These are phyloP conservation scores for Letharia lupina DNA, from an alignment of 495 filamentous ascomycete genomes.

Conservation along the genomic window DNA sequence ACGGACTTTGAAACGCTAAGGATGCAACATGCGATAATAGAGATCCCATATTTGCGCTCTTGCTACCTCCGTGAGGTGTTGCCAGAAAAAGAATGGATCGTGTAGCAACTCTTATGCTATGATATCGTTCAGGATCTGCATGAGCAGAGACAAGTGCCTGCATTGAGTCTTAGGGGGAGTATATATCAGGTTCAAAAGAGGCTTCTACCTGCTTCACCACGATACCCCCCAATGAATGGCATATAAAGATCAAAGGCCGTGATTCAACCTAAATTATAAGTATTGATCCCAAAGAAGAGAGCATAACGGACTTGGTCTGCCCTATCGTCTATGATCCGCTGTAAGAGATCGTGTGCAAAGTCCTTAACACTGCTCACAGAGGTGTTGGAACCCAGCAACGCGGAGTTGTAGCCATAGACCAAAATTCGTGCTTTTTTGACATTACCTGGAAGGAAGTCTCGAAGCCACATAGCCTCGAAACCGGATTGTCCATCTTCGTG, in stretches of 20 bases:
- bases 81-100: conserved; percentile 6
- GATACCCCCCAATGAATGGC: conserved; percentile 7
- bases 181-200: neutral
- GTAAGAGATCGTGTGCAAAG: conserved; percentile 7
- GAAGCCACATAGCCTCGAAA: conserved; percentile 7
- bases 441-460: conserved; percentile 3
- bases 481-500: neutral
- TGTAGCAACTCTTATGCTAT: neutral
- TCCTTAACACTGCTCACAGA: conserved; percentile 5
- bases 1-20: conserved; percentile 5
- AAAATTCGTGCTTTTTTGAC: neutral
- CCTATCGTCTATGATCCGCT: conserved; percentile 6
- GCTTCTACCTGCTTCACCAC: conserved; percentile 9
- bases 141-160: conserved; percentile 6
- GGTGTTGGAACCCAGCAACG: conserved; percentile 3
- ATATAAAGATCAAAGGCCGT: conserved; percentile 11
- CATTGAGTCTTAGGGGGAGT: neutral
- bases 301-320: neutral
- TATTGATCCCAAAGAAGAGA: neutral
- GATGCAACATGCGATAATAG: conserved; percentile 7
- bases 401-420: conserved; percentile 7
- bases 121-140: neutral
- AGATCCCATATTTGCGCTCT: conserved; percentile 9
- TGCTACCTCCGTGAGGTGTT: conserved; percentile 11
- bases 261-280: neutral